Base-by-base conservation (phyloP, 305 asterid species). In the Fraxinus ornus region DNA sequence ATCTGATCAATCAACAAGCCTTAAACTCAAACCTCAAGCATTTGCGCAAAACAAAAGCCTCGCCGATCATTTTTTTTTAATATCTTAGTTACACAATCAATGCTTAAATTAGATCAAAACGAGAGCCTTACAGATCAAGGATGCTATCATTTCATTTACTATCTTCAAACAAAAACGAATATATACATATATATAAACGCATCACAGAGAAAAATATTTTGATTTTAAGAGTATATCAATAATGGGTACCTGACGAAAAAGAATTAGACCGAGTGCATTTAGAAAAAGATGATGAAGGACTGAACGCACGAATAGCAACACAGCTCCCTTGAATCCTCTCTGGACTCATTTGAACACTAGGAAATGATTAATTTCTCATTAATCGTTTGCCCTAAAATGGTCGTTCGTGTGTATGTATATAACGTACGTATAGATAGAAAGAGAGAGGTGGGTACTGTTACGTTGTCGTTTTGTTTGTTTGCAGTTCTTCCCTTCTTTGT, bases 321-420 rank as follows among this genome's bases (percentile, higher is more conserved):
- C 90, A 87, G 57, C 91, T 87, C 83, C 89, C 90, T 21, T 84
- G 83, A 71, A 28, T 80, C 77, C 89, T 86, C 66, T 83, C 86
- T 15, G 82, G 84, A 55, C 89, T 83, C 90, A 90, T 89, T 39
- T 81, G 84, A 71, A 52, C 41, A 64, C 39, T 13, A 70, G 32
- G 75, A 3, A 30, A 41, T 64, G 17, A 74, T 32, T 33, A 37
- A 44, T 22, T 81, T 60, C 86, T 37, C 64, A 76, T 71, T 64
- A 26, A 28, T 19, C 24, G 72, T 64, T 32, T 71, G 81, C 60
- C 75, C 75, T 28, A 24, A 39, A 26, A 7, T 70, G 9, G 24
- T 64, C 62, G 62, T 17, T 15, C 10, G n/a, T 24, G 73, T 64
- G 39, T 15, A 70, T 68, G 19, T 28, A 66, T 24, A 9, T 66